Base-by-base conservation (phyloP, 2,329 filamentous ascomycete genomes). In the Paracamarosporium sp. region DNA sequence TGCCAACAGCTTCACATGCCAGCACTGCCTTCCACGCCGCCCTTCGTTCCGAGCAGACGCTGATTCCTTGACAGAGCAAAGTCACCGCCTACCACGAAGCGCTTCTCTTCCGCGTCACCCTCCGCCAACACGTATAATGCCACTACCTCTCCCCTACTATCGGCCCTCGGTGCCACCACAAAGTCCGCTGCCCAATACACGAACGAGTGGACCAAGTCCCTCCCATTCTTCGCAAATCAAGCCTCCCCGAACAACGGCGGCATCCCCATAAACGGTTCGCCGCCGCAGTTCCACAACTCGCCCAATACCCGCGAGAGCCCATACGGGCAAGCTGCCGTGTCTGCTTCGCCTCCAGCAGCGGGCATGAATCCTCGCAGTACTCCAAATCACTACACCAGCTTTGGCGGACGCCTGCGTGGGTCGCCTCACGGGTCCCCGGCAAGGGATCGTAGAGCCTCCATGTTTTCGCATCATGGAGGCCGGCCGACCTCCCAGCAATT, bases 391-490 rank as follows among this genome's bases (percentile, higher is more conserved):
- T 79, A 72, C 68, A 71, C 74, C 65, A 77, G 71, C 65, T 70
- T 81, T 71, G 66, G 81, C 69, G 71, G 80, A 60, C 69, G 69
- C 20, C 58, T 72, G 41, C 71, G 72, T 41, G 60, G 55, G 54
- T 71, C 75, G 35, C 73, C 74, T 13, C 70, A 66, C n/a, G 69
- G 70, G 38, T 68, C 68, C 4, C 63, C 72, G 0, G 67, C 76
- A 38, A 72, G 72, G 46, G 72, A 79, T 62, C 70, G 82, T 55
- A 75, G 84, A 69, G 78, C 81, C 27, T 85, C 85, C 44, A 81
- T 84, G 77, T 82, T 84, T 64, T 83, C 84, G 6, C 81, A 82
- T 22, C 79, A 72, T 20, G 69, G 69, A 13, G 65, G 76, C 47
- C 71, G 78, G 12, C 65, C 77, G 4, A 79, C 80, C 12, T 85